A percentile compares a stretch with the other conserved stretches of the same genome.
These are phyloP conservation scores for Ophiostoma quercus DNA, from an alignment of 2,329 filamentous ascomycete genomes.

Conservation along the genomic window DNA sequence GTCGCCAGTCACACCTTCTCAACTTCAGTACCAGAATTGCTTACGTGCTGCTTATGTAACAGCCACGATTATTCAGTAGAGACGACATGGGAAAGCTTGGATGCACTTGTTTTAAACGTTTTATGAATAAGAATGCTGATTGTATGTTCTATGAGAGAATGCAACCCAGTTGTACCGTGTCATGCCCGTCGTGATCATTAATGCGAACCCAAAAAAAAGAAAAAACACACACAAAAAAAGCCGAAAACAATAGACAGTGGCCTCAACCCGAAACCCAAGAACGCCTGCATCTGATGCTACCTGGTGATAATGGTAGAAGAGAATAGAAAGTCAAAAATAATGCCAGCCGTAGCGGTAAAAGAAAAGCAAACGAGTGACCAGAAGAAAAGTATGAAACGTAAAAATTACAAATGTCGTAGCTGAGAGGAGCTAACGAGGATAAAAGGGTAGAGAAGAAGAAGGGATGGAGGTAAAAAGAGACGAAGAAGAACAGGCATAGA, in stretches of 20 bases:
- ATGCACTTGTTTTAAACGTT: too few relatives aligned
- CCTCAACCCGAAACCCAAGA: not conserved
- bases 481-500: not conserved
- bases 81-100: too few relatives aligned
- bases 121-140: not conserved
- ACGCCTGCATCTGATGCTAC: not conserved
- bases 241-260: not conserved
- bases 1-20: too few relatives aligned
- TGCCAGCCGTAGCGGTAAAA: not conserved
- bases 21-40: too few relatives aligned
- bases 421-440: not conserved
- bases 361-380: not conserved
- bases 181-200: conserved; percentile 3
- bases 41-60: not conserved
- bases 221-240: not conserved
- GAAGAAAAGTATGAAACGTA: not conserved
- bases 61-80: too few relatives aligned
- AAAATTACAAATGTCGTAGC: not conserved
- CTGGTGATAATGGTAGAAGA: not conserved
- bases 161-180: not conserved
- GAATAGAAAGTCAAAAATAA: not conserved
- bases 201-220: not conserved
- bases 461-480: not conserved
- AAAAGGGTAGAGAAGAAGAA: not conserved
- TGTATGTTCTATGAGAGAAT: not conserved